Conservation (phyloP, 1,284 basidiomycete species). For the Kwoniella shivajii region DNA sequence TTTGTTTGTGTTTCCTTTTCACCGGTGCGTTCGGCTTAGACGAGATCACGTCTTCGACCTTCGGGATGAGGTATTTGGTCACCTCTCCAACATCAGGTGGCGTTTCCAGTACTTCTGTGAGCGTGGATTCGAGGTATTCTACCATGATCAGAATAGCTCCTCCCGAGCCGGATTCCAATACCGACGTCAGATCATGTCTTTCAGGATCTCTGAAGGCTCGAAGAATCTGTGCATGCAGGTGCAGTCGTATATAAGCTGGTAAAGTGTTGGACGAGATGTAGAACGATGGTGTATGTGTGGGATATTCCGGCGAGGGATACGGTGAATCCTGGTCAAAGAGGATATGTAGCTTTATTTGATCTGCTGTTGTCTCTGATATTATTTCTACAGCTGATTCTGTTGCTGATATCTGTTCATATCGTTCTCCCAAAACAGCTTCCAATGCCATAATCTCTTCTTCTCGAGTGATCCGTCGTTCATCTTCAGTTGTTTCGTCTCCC, state of each 20-base stretch:
- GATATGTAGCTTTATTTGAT: conserved; percentile 67
- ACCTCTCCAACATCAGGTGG: conserved; percentile 72
- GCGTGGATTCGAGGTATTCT: conserved; percentile 70
- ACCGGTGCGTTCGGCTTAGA: conserved; percentile 1
- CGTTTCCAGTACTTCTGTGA: conserved; percentile 65
- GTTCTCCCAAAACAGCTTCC: conserved; percentile 58
- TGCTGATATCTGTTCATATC: conserved; percentile 46
- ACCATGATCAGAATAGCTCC: conserved; percentile 76
- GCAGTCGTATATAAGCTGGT: conserved; percentile 80
- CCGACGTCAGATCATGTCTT: conserved; percentile 58
- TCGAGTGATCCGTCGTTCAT: conserved; percentile 62
- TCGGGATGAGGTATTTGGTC: conserved; percentile 64
- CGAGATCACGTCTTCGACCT: conserved; percentile 32
- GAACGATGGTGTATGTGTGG: conserved; percentile 66
- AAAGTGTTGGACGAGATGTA: conserved; percentile 72
- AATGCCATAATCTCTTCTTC: conserved; percentile 70
- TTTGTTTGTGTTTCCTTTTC: conserved; percentile 10
- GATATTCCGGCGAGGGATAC: conserved; percentile 60
- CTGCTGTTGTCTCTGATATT: conserved; percentile 61
- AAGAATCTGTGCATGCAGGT: conserved; percentile 71
- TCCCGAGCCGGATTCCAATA: conserved; percentile 66
- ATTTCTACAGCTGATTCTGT: conserved; percentile 62
- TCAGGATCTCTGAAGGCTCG: conserved; percentile 58
- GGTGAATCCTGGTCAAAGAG: conserved; percentile 61
- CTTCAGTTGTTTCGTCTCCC: conserved; percentile 58